phyloP scores from a whole-genome alignment of 805 yeast species.

The Ogataea neopini region DNA sequence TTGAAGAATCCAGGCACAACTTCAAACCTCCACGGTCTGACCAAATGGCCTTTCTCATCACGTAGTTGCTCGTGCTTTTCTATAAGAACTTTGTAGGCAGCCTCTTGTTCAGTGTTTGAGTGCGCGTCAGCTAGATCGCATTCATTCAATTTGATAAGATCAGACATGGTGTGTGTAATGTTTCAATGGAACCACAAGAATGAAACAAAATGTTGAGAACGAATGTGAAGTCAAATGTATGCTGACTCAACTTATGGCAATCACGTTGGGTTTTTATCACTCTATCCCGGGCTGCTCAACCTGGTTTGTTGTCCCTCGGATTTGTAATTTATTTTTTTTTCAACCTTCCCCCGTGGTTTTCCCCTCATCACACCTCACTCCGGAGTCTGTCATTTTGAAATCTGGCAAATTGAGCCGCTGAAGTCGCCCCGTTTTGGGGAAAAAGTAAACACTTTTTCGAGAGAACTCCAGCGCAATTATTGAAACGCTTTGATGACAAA shows the following conservation, averaged over 20 bases:
- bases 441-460: slow-evolving; percentile 20
- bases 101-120: slow-evolving; percentile 22
- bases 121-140: slow-evolving; percentile 34
- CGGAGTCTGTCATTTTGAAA: not conserved
- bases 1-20: slow-evolving; percentile 51
- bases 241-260: too few relatives aligned
- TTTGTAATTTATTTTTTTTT: not conserved
- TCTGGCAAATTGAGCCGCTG: not conserved
- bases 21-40: slow-evolving; percentile 49
- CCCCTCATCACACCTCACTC: slow-evolving; percentile 1
- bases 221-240: too few relatives aligned
- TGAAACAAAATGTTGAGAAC: too few relatives aligned
- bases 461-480: slow-evolving; percentile 7
- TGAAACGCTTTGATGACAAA: slow-evolving; percentile 5
- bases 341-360: not conserved
- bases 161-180: slow-evolving; percentile 18
- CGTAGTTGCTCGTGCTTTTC: slow-evolving; percentile 15
- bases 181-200: too few relatives aligned
- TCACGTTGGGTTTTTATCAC: too few relatives aligned
- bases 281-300: not conserved
- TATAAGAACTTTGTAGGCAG: slow-evolving; percentile 15
- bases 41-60: slow-evolving; percentile 28
- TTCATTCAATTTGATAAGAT: slow-evolving; percentile 23
- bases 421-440: slow-evolving; percentile 12
- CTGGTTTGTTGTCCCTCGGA: not conserved